Evolutionary conservation across 441 rosid species (phyloP).

Genomic region (Erysimum pusillum): DNA sequence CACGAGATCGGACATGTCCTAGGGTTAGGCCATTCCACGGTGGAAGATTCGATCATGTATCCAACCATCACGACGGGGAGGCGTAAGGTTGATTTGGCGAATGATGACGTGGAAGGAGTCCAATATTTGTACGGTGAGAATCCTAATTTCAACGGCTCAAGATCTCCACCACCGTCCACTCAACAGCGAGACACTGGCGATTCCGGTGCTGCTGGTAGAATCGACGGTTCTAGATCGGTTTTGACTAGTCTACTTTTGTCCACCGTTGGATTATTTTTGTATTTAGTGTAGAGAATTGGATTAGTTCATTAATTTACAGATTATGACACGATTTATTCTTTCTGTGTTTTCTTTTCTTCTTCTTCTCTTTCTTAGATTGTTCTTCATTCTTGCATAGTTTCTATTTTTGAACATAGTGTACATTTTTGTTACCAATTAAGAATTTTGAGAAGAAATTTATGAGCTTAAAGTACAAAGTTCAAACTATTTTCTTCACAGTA

Average conservation of each 20-base stretch:
- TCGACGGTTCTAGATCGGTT: slow-evolving; percentile 29
- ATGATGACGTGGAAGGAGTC: slow-evolving; percentile 75
- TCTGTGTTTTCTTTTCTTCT: neutral
- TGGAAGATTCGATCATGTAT: slow-evolving; percentile 80
- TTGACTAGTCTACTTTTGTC: slow-evolving; percentile 36
- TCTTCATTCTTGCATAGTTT: neutral
- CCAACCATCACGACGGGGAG: slow-evolving; percentile 68
- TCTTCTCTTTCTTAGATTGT: neutral
- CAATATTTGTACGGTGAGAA: slow-evolving; percentile 73
- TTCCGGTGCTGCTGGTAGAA: slow-evolving; percentile 32
- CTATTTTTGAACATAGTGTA: neutral
- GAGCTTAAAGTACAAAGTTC: neutral
- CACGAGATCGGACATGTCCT: slow-evolving; percentile 91
- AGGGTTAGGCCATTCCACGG: slow-evolving; percentile 83
- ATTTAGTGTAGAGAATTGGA: slow-evolving; percentile 39
- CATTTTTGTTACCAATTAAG: neutral
- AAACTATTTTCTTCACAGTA: neutral
- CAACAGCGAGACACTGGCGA: slow-evolving; percentile 61
- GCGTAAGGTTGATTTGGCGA: slow-evolving; percentile 60
- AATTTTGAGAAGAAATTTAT: neutral
- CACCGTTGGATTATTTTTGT: slow-evolving; percentile 52
- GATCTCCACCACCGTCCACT: slow-evolving; percentile 39
- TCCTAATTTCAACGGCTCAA: slow-evolving; percentile 68
- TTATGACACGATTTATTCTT: neutral
- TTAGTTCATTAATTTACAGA: neutral